phyloP scores from a whole-genome alignment of 768 basidiomycete species.

The Mycena kentingensis region DNA sequence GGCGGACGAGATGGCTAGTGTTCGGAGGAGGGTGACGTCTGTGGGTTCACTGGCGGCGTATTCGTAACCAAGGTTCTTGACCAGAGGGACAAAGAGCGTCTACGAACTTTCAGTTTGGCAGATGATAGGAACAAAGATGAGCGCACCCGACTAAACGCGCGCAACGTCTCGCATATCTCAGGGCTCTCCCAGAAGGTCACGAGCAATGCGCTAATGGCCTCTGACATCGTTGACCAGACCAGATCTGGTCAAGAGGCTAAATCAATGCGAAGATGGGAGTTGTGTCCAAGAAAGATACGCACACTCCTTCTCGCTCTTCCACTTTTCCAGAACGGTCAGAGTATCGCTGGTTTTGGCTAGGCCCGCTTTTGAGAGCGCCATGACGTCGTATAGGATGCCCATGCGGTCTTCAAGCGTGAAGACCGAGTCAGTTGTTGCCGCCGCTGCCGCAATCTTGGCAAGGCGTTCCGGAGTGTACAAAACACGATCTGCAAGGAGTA shows the following conservation, averaged over 20 bases:
- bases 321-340: constrained; percentile 72
- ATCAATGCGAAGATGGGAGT: constrained; percentile 1
- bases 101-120: constrained; percentile 28
- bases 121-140: constrained; percentile 7
- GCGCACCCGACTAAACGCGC: constrained; percentile 63
- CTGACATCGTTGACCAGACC: constrained; percentile 75
- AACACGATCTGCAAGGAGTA: constrained; percentile 65
- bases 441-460: constrained; percentile 76
- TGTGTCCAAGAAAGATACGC: constrained; percentile 29
- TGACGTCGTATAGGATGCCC: constrained; percentile 82
- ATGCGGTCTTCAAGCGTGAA: constrained; percentile 87
- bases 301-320: constrained; percentile 74
- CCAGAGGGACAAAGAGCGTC: constrained; percentile 73
- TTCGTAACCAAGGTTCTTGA: constrained; percentile 77
- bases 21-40: constrained; percentile 72
- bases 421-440: constrained; percentile 59
- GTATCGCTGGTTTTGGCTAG: constrained; percentile 75
- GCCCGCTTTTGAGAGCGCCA: constrained; percentile 81
- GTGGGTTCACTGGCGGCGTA: constrained; percentile 64
- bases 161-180: constrained; percentile 51
- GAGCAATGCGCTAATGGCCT: constrained; percentile 54
- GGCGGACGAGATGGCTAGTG: constrained; percentile 65
- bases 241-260: constrained; percentile 59
- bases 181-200: constrained; percentile 85
- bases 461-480: constrained; percentile 82